Conservation (phyloP, 805 yeast species). For the Candida lessepsii region DNA sequence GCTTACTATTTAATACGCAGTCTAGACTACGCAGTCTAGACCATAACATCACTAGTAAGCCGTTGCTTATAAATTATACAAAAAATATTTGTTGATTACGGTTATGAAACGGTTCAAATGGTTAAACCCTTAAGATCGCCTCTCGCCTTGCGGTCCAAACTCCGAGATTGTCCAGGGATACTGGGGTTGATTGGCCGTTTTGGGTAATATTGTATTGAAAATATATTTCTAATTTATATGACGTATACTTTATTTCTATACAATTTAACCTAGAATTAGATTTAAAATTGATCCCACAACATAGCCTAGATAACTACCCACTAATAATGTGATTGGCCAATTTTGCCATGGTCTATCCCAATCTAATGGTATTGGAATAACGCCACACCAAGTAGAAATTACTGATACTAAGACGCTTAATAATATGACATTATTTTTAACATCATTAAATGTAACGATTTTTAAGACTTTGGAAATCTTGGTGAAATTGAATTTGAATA, state of each 20-base stretch:
- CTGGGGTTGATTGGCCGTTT: too few species aligned
- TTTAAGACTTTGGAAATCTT: constrained; percentile 25
- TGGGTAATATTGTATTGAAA: too few species aligned
- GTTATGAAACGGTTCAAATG: too few species aligned
- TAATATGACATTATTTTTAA: constrained; percentile 28
- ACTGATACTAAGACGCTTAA: constrained; percentile 26
- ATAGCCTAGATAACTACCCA: constrained; percentile 77
- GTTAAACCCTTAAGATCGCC: too few species aligned
- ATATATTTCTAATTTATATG: too few species aligned
- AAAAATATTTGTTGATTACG: too few species aligned
- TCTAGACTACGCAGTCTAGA: not conserved
- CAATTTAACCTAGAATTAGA: not conserved
- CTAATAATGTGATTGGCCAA: constrained; percentile 88
- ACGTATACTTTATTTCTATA: too few species aligned
- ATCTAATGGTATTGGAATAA: constrained; percentile 89
- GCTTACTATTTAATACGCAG: not conserved
- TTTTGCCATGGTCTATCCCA: constrained; percentile 98
- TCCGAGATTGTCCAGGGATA: too few species aligned
- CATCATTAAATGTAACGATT: constrained; percentile 20
- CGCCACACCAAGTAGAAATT: constrained; percentile 89
- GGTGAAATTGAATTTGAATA: constrained; percentile 50
- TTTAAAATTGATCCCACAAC: constrained; percentile 49
- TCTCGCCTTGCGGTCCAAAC: too few species aligned
- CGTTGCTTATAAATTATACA: too few species aligned
- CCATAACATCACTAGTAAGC: too few species aligned